Evolutionary conservation across 306 rosid genomes (phyloP).

Genomic region (Casuarina glauca): DNA sequence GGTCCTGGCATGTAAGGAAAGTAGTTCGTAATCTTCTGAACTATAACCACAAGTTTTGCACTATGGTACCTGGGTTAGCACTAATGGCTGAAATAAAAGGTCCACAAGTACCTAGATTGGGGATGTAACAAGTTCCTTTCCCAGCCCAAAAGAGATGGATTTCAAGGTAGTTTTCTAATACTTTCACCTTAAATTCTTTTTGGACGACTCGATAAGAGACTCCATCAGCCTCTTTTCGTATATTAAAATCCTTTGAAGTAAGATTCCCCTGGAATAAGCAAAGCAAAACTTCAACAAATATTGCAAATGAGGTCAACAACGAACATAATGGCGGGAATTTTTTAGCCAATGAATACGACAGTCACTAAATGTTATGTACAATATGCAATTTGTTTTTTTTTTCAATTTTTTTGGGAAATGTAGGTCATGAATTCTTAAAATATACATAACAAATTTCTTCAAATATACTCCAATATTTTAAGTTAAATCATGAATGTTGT

Average conservation of each 20-base stretch:
- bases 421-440: background rate
- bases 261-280: conserved; percentile 47
- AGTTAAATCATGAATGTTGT: no score
- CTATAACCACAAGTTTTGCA: background rate
- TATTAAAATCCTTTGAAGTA: conserved; percentile 23
- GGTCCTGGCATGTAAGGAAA: background rate
- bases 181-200: conserved; percentile 36
- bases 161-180: conserved; percentile 46
- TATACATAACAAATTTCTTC: no score
- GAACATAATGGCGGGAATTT: no score
- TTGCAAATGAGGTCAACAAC: background rate
- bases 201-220: conserved; percentile 35
- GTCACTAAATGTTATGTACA: background rate
- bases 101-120: conserved; percentile 16
- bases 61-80: conserved; percentile 3
- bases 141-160: conserved; percentile 35
- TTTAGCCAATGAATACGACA: no score
- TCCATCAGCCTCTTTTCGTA: conserved; percentile 56
- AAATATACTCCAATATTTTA: no score
- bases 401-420: no score
- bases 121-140: conserved; percentile 33
- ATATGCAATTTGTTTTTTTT: no score
- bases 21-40: background rate
- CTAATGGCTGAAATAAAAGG: conserved; percentile 16
- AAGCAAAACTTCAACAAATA: background rate